These are phyloP conservation scores for Xylaria multiplex DNA, from an alignment of 2,329 filamentous ascomycete genomes.

Conservation along the genomic window DNA sequence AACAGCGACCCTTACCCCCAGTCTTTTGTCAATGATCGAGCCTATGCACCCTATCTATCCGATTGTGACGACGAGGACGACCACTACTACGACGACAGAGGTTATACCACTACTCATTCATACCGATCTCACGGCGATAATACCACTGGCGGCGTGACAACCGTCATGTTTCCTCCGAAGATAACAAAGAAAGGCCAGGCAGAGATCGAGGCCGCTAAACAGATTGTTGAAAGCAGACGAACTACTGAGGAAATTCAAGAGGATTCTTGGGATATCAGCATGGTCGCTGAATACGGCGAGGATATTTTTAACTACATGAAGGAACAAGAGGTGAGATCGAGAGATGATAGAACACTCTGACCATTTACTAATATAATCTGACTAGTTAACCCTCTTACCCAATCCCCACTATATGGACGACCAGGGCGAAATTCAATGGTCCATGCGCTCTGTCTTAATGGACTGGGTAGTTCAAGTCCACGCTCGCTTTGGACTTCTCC, in stretches of 20 bases:
- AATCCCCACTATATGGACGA: slow-evolving; percentile 96
- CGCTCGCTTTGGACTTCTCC: slow-evolving; percentile 86
- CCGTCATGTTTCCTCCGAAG: slow-evolving; percentile 74
- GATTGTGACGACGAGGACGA: slow-evolving; percentile 83
- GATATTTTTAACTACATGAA: slow-evolving; percentile 96
- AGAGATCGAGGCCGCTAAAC: slow-evolving; percentile 75
- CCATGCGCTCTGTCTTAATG: slow-evolving; percentile 96
- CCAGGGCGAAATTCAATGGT: slow-evolving; percentile 98
- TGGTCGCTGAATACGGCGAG: slow-evolving; percentile 96
- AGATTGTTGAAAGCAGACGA: slow-evolving; percentile 72
- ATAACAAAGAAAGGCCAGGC: slow-evolving; percentile 73
- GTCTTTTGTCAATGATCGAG: slow-evolving; percentile 52
- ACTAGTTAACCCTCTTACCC: slow-evolving; percentile 79
- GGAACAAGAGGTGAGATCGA: slow-evolving; percentile 78
- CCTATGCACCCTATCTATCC: slow-evolving; percentile 43
- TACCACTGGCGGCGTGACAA: slow-evolving; percentile 62
- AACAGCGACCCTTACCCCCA: slow-evolving; percentile 14
- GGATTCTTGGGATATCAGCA: slow-evolving; percentile 91
- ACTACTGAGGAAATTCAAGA: slow-evolving; percentile 83
- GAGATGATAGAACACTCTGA: not conserved
- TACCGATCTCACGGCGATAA: slow-evolving; percentile 76
- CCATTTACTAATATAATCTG: slow-evolving; percentile 35
- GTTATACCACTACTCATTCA: slow-evolving; percentile 80
- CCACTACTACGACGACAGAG: slow-evolving; percentile 69
- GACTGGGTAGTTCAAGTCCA: slow-evolving; percentile 99